These are phyloP conservation scores for Cutaneotrichosporon sp. DNA, from an alignment of 1,284 basidiomycete genomes.

Conservation along the genomic window DNA sequence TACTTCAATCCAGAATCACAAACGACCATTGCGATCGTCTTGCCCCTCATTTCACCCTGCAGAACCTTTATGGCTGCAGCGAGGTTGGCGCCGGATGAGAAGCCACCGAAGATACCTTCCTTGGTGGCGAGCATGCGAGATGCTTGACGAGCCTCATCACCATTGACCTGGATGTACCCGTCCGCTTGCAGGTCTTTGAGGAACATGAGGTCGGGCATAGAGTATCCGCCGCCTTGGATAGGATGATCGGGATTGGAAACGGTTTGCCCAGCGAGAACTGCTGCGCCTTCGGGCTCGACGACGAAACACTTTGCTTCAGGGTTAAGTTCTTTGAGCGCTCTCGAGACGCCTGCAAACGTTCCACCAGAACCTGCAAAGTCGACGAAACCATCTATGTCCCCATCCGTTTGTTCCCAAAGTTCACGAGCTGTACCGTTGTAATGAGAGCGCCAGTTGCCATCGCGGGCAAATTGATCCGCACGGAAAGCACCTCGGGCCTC, in stretches of 20 bases:
- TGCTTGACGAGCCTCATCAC: constrained; percentile 3
- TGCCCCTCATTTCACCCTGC: constrained; percentile 9
- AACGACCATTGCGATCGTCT: constrained; percentile 5
- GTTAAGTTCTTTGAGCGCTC: constrained; percentile 2
- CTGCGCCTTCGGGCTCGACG: constrained; percentile 6
- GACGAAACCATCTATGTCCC: constrained; percentile 6
- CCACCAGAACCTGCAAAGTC: constrained; percentile 9
- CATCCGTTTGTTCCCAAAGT: constrained; percentile 10
- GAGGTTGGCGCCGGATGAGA: constrained; percentile 11
- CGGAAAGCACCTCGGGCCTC: constrained; percentile 2
- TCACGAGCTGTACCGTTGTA: constrained; percentile 7
- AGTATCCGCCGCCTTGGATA: constrained; percentile 11
- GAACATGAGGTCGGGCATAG: constrained; percentile 6
- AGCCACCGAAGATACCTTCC: constrained; percentile 11
- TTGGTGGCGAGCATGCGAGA: constrained; percentile 5
- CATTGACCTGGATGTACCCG: constrained; percentile 9
- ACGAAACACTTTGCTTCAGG: constrained; percentile 1
- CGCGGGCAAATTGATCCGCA: constrained; percentile 9
- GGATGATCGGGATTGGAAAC: constrained; percentile 10
- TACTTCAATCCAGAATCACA: constrained; percentile 13
- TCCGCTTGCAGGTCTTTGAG: neutral
- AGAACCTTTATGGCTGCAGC: constrained; percentile 6
- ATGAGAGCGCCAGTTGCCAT: constrained; percentile 3
- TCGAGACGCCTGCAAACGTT: constrained; percentile 5
- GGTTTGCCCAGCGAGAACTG: neutral